Evolutionary conservation across 2,329 filamentous ascomycete genomes (phyloP).

Genomic region (Samsoniella hepiali): DNA sequence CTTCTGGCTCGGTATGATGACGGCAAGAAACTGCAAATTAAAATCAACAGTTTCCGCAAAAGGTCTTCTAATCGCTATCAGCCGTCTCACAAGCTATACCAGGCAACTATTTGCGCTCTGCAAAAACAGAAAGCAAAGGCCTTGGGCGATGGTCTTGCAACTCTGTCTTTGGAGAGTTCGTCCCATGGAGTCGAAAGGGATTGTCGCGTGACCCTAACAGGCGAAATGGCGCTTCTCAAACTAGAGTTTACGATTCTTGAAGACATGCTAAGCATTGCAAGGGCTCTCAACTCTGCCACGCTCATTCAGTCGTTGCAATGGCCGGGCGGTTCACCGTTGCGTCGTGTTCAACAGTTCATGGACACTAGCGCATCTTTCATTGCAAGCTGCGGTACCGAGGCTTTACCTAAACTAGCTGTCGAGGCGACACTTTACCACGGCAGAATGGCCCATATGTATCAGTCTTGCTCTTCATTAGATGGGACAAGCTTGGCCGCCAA

Average conservation of each 20-base stretch:
- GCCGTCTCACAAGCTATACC: slow-evolving; percentile 28
- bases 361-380: background rate
- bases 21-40: background rate
- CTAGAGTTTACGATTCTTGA: slow-evolving; percentile 7
- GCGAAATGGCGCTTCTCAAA: slow-evolving; percentile 13
- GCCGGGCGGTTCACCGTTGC: slow-evolving; percentile 4
- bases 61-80: slow-evolving; percentile 1
- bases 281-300: background rate
- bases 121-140: background rate
- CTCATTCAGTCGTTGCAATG: background rate
- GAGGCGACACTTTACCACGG: slow-evolving; percentile 8
- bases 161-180: background rate
- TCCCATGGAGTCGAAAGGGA: slow-evolving; percentile 3
- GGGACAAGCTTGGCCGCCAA: background rate
- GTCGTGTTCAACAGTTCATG: background rate
- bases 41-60: background rate
- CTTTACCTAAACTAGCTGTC: slow-evolving; percentile 9
- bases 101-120: slow-evolving; percentile 26
- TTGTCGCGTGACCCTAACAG: slow-evolving; percentile 11
- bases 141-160: background rate
- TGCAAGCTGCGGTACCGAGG: background rate
- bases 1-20: background rate
- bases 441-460: slow-evolving; percentile 4
- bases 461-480: background rate
- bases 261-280: background rate